A percentile compares a stretch with the other conserved stretches of the same genome.
phyloP scores from a whole-genome alignment of 306 rosid genomes.

The Rubus idaeus region DNA sequence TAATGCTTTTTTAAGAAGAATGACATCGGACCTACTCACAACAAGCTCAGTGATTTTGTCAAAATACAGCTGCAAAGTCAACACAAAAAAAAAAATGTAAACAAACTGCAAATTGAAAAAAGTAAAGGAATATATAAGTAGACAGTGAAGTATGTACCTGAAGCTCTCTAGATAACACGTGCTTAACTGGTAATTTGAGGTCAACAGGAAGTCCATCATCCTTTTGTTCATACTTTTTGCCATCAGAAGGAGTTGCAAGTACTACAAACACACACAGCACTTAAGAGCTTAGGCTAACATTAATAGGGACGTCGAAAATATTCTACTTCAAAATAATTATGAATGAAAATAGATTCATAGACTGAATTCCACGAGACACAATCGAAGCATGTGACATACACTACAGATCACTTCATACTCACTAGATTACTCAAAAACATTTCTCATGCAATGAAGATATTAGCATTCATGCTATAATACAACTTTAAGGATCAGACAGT shows the following conservation, averaged over 20 bases:
- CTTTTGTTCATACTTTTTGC: slow-evolving; percentile 59
- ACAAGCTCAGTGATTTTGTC: slow-evolving; percentile 73
- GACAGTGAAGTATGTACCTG: slow-evolving; percentile 47
- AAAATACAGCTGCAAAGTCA: slow-evolving; percentile 67
- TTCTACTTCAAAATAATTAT: background rate
- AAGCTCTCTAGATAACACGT: slow-evolving; percentile 79
- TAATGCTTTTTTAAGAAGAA: slow-evolving; percentile 69
- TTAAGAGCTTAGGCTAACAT: slow-evolving; percentile 15
- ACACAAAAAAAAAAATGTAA: slow-evolving; percentile 25
- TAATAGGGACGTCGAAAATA: background rate
- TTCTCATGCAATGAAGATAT: background rate
- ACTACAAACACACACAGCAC: slow-evolving; percentile 26
- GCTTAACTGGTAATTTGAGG: slow-evolving; percentile 82
- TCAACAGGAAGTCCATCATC: slow-evolving; percentile 72
- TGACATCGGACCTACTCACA: slow-evolving; percentile 55
- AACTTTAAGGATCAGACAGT: background rate
- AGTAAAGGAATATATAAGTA: background rate
- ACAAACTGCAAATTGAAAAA: background rate
- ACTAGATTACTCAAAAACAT: background rate
- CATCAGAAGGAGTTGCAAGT: slow-evolving; percentile 63
- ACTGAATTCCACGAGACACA: background rate
- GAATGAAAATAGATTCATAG: background rate
- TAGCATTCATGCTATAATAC: slow-evolving; percentile 1
- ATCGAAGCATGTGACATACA: background rate
- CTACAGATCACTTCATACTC: background rate